phyloP scores from a whole-genome alignment of 192 early-diverging fungal species.

The Dimargaris cristalligena region DNA sequence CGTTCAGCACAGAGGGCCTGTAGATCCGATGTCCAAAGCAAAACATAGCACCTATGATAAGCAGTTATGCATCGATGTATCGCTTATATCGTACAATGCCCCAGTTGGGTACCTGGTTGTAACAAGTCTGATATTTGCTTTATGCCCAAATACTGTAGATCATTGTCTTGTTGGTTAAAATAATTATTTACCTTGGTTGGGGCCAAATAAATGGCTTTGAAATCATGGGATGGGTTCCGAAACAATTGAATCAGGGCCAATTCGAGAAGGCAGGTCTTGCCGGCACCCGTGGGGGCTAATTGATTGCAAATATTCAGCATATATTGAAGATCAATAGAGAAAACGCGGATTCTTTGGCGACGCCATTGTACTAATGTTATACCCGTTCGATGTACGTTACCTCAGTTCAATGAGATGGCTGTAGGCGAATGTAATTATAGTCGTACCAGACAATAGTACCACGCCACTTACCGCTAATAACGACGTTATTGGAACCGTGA shows the following conservation, averaged over 20 bases:
- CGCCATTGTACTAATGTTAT: not conserved
- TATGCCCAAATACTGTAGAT: not conserved
- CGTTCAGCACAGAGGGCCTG: slow-evolving; percentile 36
- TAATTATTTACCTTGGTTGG: slow-evolving; percentile 6
- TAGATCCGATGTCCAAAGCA: not conserved
- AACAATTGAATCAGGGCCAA: not conserved
- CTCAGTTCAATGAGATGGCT: not conserved
- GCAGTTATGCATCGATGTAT: not conserved
- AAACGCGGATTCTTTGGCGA: not conserved
- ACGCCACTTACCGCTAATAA: not conserved
- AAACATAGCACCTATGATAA: not conserved
- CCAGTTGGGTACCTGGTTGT: not conserved
- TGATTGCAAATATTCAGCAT: not conserved
- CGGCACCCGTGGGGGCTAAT: not conserved
- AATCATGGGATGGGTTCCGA: not conserved
- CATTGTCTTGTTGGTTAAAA: not conserved
- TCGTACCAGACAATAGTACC: not conserved
- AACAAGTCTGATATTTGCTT: not conserved
- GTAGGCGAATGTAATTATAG: not conserved
- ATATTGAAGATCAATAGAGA: not conserved
- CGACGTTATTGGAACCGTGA: not conserved
- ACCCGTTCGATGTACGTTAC: not conserved
- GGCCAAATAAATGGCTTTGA: slow-evolving; percentile 1
- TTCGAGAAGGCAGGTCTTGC: slow-evolving; percentile 6
- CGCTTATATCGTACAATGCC: not conserved